Base-by-base conservation (phyloP, 1,139 yeast species). In the Wickerhamomyces sp. region DNA sequence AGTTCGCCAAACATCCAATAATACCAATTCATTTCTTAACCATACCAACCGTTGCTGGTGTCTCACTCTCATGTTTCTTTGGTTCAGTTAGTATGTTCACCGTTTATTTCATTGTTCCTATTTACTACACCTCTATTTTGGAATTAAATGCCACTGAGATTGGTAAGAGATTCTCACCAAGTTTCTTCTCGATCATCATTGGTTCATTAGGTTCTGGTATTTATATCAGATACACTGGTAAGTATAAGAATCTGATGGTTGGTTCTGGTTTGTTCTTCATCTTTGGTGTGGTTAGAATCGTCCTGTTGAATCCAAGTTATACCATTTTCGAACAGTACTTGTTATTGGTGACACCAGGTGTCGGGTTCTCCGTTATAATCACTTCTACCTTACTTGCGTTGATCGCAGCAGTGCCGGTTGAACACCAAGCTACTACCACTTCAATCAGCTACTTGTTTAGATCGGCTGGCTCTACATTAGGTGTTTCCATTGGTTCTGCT, bases 381-480 rank as follows among this genome's bases (percentile, higher is more conserved):
- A 82, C 89, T 0, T 72, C 81, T 12, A 76, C 88, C 0, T 62
- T 82, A 33, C 58, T 81, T 30, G 79, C 88, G 1, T 66, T 82
- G 59, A 44, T 44, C 12, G 47, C 50, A n/a, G 71, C 76, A 2
- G 75, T 70, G 13, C 83, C 84, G 3, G 64, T 66, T 26, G 72
- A 75, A 42, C 70, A 66, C 45, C 89, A 81, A 55, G 89, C 89
- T 5, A 72, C 82, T 7, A 74, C 85, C 0, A 82, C 91, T 1
- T 78, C 87, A 1, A 80, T 82, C 40, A 86, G 81, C 47, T 82
- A 82, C 54, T 78, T 85, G 4, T 81, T 79, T 60, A 65, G 89
- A 47, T 78, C 88, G 3, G 75, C 83, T 6, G 91, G 89, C 0
- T 78, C 86, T 2, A 79, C 88, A 0, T 44, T 51, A 60, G 89